Base-by-base conservation (phyloP, 1,284 basidiomycete genomes). In the Irpex lacteus region DNA sequence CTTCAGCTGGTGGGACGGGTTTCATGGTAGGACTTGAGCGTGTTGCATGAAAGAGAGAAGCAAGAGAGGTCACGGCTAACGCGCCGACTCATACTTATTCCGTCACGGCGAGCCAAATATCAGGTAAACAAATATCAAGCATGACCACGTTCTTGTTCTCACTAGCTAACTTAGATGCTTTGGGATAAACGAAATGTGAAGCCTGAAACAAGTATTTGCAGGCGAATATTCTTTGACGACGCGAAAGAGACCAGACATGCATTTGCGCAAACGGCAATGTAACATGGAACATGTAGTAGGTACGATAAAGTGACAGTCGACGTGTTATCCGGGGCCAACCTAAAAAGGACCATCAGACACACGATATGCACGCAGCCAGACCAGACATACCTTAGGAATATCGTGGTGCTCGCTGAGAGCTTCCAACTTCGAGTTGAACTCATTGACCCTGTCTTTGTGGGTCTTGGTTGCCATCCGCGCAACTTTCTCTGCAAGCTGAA, bases 401-500 rank as follows among this genome's bases (percentile, higher is more conserved):
- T 96, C 94, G 75, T 96, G 92, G 81, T 96, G 95, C 79, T 96
- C 94, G 73, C 91, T 92, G 65, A 98, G 85, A 60, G 85, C 81
- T 75, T 96, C 96, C 5, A 99, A 82, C 74, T 98, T 94, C 37
- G 85, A 74, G 75, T 99, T 99, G 73, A 96, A 94, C 73, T 96
- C 93, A 65, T 88, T 88, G 21, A 99, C 96, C 59, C 96, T 90
- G 66, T 99, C 97, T 78, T 98, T 98, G 79, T 99, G 97, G 7
- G 94, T 95, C 78, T 91, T 92, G 70, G 82, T 82, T 0, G 96
- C 96, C 71, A 93, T 76, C 76, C 89, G 94, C 37, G 86, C 84
- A 26, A 96, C 93, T 70, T 87, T 87, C 66, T 91, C 87, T n/a
- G 87, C 84, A 65, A 97, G 84, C 94, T 96, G 64, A 5, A 61